phyloP scores from a whole-genome alignment of 805 yeast genomes.

The Naumovozyma dairenensis region DNA sequence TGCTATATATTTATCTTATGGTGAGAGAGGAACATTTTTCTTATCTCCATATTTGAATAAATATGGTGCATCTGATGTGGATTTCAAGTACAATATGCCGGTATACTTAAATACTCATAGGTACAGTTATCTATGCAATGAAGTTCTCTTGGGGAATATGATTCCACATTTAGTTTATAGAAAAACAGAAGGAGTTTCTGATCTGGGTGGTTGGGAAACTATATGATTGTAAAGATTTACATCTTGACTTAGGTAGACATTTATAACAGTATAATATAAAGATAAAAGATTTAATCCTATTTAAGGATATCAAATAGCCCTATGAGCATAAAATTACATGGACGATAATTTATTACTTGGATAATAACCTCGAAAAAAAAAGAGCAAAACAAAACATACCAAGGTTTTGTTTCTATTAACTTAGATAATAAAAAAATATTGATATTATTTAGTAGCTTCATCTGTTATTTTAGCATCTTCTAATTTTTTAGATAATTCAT shows the following conservation, averaged over 20 bases:
- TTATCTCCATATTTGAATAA: slow-evolving; percentile 77
- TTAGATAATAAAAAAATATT: too few relatives aligned
- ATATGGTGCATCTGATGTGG: slow-evolving; percentile 80
- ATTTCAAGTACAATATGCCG: slow-evolving; percentile 60
- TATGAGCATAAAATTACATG: too few relatives aligned
- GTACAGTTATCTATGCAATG: slow-evolving; percentile 56
- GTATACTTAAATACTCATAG: slow-evolving; percentile 51
- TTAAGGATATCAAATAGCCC: too few relatives aligned
- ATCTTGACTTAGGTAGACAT: too few relatives aligned
- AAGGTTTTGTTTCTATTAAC: too few relatives aligned
- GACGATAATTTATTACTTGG: background rate
- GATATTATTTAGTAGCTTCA: slow-evolving; percentile 1
- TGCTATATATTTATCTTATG: slow-evolving; percentile 42
- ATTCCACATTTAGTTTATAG: slow-evolving; percentile 70
- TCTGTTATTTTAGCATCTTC: slow-evolving; percentile 13
- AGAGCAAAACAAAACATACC: background rate
- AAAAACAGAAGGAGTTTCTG: slow-evolving; percentile 65
- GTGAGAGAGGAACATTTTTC: slow-evolving; percentile 68
- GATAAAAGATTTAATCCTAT: too few relatives aligned
- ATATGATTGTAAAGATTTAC: too few relatives aligned
- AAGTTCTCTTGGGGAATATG: slow-evolving; percentile 71
- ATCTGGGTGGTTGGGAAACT: slow-evolving; percentile 92
- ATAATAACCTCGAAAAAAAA: background rate
- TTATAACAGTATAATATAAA: too few relatives aligned
- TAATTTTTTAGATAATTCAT: slow-evolving; percentile 21